Evolutionary conservation across 768 basidiomycete species (phyloP).

Genomic region (Rhodosporidiobolus odoratus): DNA sequence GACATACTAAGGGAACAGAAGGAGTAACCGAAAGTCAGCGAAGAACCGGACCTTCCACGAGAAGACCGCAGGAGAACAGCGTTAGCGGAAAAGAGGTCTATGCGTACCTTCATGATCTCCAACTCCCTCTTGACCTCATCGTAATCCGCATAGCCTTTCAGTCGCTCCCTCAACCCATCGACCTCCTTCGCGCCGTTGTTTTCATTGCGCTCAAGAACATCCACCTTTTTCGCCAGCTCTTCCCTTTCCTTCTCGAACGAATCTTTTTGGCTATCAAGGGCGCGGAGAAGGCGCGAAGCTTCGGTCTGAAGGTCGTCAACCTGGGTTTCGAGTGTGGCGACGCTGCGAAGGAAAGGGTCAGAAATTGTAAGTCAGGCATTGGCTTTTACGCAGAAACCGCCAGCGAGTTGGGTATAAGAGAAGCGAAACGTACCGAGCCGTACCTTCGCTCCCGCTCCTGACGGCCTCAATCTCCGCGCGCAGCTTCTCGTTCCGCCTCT

Average conservation of each 20-base stretch:
- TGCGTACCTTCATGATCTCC: constrained; percentile 89
- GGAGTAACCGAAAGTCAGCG: not conserved
- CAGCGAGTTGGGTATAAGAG: not conserved
- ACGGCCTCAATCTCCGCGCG: constrained; percentile 90
- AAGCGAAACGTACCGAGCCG: constrained; percentile 56
- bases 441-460: constrained; percentile 67
- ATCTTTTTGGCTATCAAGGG: constrained; percentile 51
- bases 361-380: too few species aligned
- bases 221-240: constrained; percentile 60
- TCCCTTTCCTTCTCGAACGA: constrained; percentile 62
- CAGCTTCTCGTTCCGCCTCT: constrained; percentile 90
- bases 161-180: constrained; percentile 61
- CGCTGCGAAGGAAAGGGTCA: constrained; percentile 49
- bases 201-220: constrained; percentile 23
- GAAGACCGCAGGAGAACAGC: not conserved
- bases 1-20: constrained; percentile 63
- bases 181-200: constrained; percentile 57
- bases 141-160: constrained; percentile 76
- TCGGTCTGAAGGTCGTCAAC: constrained; percentile 72
- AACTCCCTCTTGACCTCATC: constrained; percentile 97
- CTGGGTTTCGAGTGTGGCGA: constrained; percentile 66
- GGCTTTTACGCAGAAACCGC: not conserved
- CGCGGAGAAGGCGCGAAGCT: constrained; percentile 61
- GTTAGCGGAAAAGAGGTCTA: not conserved
- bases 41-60: not conserved